Base-by-base conservation (phyloP, 1,139 yeast species). In the Taphrina wiesneri region DNA sequence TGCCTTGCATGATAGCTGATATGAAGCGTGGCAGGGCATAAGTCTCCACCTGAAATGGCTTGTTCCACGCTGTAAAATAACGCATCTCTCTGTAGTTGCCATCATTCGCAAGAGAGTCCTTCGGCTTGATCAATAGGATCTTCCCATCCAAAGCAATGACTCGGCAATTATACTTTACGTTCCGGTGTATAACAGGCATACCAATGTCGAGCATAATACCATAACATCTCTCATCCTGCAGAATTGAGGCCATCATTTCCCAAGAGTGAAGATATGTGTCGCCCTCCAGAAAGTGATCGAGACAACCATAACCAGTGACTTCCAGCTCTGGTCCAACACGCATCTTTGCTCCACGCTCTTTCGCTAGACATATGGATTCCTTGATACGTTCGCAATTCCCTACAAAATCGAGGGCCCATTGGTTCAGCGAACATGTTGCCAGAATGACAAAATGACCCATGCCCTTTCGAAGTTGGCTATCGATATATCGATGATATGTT, bases 81-180 rank as follows among this genome's bases (percentile, higher is more conserved):
- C 99, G 83, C 98, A 93, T 92, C 76, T 93, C 99, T 63, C 99
- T 83, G 78, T 95, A 93, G 75, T 93, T 93, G 0, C 99, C 99
- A 78, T 93, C 99, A 75, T 93, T 95, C 23, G 98, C 98, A 65
- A 95, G 81, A 83, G 90, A 87, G 56, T 93, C 76, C 75, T 93
- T 93, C 28, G 99, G 99, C 73, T 98, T 84, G 71, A 93, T 93
- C 71, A 92, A 80, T 61, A 92, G 78, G 67, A 93, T 88, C 74
- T 84, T 79, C 26, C 93, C 91, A 77, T 91, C 85, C 75, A 85
- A 84, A 1, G 96, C 88, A 65, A 93, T 79, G 57, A 93, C 78
- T 70, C 99, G 85, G 78, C 99, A 93, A 74, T 93, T 93, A 81
- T 90, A 95, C 73, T 95, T 85, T 71, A 90, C 88, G 64, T 88